These are phyloP conservation scores for Nakaseomyces glabratus DNA, from an alignment of 1,139 yeast species.

Conservation along the genomic window DNA sequence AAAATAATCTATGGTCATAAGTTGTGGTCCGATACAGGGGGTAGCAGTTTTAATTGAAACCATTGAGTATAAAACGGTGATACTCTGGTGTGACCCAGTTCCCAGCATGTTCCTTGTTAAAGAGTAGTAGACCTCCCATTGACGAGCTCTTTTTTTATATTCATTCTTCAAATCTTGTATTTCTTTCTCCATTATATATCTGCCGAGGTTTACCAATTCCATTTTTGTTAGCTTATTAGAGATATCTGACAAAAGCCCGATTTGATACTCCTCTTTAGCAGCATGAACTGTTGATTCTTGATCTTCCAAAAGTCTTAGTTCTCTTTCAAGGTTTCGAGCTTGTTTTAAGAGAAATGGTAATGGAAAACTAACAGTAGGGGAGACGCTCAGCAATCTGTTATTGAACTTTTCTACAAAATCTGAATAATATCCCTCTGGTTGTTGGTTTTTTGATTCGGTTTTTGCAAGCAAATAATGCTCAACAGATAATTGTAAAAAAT, in stretches of 20 bases:
- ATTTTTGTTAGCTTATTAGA: slow-evolving; percentile 25
- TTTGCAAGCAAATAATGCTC: slow-evolving; percentile 25
- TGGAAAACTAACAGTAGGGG: slow-evolving; percentile 67
- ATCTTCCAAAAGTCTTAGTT: slow-evolving; percentile 32
- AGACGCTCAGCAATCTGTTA: slow-evolving; percentile 50
- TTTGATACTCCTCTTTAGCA: slow-evolving; percentile 25
- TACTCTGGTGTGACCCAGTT: slow-evolving; percentile 67
- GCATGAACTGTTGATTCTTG: slow-evolving; percentile 19
- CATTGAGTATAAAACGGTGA: slow-evolving; percentile 69
- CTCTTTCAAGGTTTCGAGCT: slow-evolving; percentile 47
- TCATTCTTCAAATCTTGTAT: slow-evolving; percentile 32
- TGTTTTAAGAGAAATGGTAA: slow-evolving; percentile 53
- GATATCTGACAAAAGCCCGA: slow-evolving; percentile 20
- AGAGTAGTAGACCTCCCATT: slow-evolving; percentile 54
- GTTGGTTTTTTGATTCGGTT: slow-evolving; percentile 9
- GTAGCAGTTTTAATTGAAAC: slow-evolving; percentile 80
- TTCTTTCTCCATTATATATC: slow-evolving; percentile 32
- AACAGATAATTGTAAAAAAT: slow-evolving; percentile 45
- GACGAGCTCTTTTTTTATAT: slow-evolving; percentile 38
- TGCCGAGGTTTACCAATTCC: slow-evolving; percentile 28
- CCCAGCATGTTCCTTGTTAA: slow-evolving; percentile 46
- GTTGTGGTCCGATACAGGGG: slow-evolving; percentile 87
- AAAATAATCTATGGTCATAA: slow-evolving; percentile 74
- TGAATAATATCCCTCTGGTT: slow-evolving; percentile 32
- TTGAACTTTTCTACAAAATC: slow-evolving; percentile 46